Evolutionary conservation across 176 grass and related monocot species (phyloP).

Genomic region (Thinopyrum elongatum): DNA sequence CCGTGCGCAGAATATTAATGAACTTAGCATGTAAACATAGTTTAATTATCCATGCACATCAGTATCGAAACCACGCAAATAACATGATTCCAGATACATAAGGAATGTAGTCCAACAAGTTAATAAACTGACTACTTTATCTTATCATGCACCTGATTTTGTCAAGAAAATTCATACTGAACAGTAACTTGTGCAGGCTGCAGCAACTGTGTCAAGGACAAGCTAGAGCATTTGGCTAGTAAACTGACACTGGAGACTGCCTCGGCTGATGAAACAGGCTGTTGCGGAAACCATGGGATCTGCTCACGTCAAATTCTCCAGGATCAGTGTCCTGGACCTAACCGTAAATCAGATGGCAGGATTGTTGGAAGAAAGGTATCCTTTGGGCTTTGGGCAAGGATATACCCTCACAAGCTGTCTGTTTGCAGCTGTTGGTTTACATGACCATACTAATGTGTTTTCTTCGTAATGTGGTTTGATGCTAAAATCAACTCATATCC

Average conservation of each 20-base stretch:
- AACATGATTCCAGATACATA: constrained; percentile 20
- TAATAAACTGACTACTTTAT: constrained; percentile 29
- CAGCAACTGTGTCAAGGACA: constrained; percentile 38
- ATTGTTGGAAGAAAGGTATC: constrained; percentile 84
- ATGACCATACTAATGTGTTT: background rate
- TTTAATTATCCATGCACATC: background rate
- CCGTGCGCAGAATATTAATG: constrained; percentile 9
- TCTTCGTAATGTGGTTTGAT: background rate
- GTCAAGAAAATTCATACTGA: constrained; percentile 20
- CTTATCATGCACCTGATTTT: constrained; percentile 22
- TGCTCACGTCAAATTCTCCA: constrained; percentile 87
- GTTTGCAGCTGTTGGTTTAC: background rate
- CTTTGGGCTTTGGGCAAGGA: constrained; percentile 8
- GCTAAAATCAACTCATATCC: constrained; percentile 20
- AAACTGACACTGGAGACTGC: constrained; percentile 32
- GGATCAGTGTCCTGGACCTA: constrained; percentile 56
- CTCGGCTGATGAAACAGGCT: constrained; percentile 50
- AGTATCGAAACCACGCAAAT: background rate
- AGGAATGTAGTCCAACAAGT: constrained; percentile 25
- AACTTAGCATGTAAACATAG: background rate
- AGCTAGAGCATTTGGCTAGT: constrained; percentile 36
- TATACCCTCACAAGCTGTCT: background rate
- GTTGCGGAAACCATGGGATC: constrained; percentile 90
- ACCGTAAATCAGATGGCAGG: constrained; percentile 39
- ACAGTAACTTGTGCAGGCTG: constrained; percentile 33